Evolutionary conservation across 139 green algal genomes (phyloP).

Genomic region (Eudorina sp.): DNA sequence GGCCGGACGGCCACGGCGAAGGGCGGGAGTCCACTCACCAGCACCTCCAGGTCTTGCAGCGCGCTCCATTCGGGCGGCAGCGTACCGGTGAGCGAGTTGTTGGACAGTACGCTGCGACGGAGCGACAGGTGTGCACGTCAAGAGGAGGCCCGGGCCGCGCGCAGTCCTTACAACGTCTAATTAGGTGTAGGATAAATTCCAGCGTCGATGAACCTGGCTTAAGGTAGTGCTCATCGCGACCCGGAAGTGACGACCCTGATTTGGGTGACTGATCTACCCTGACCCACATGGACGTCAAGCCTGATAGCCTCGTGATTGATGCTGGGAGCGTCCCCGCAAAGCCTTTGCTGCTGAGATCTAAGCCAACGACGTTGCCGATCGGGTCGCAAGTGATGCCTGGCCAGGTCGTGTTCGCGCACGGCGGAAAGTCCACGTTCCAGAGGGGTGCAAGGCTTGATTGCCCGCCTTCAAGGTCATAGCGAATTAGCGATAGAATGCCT

Average conservation of each 20-base stretch:
- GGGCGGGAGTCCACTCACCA: constrained; percentile 10
- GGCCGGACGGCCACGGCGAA: too few species aligned
- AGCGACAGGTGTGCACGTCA: too few species aligned
- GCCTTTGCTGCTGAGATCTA: background rate
- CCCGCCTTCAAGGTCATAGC: background rate
- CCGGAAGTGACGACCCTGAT: too few species aligned
- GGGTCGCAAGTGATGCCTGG: constrained; percentile 6
- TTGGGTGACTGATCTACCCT: too few species aligned
- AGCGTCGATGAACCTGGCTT: too few species aligned
- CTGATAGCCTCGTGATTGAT: background rate
- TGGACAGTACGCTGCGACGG: constrained; percentile 19
- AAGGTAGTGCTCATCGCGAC: too few species aligned
- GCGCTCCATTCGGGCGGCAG: constrained; percentile 21
- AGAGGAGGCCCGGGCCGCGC: too few species aligned
- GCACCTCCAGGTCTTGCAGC: constrained; percentile 13
- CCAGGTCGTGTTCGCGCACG: background rate
- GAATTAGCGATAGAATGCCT: background rate
- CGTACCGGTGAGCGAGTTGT: constrained; percentile 8
- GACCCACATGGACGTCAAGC: constrained; percentile 34
- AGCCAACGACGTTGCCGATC: background rate
- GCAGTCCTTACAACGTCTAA: too few species aligned
- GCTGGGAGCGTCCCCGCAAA: background rate
- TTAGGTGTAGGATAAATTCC: too few species aligned
- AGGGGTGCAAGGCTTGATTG: background rate
- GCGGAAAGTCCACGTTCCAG: background rate